These are phyloP conservation scores for Cryptococcus sp. DNA, from an alignment of 1,284 basidiomycete species.

Conservation along the genomic window DNA sequence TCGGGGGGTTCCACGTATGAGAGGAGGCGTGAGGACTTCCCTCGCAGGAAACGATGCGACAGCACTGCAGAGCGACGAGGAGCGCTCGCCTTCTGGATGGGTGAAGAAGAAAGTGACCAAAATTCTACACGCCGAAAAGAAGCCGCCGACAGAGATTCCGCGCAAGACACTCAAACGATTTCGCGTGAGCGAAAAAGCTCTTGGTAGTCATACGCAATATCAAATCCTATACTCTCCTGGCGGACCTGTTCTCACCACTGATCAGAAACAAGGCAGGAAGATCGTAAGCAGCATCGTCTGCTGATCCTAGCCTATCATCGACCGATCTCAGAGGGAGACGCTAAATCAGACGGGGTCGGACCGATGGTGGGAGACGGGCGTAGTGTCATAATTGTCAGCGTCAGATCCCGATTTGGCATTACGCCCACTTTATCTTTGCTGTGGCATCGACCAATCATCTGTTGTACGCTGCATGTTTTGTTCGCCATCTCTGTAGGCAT, in stretches of 20 bases:
- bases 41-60: too few species aligned
- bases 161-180: conserved; percentile 56
- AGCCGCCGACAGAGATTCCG: neutral
- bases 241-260: conserved; percentile 50
- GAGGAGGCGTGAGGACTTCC: too few species aligned
- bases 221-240: conserved; percentile 49
- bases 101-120: conserved; percentile 37
- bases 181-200: conserved; percentile 56
- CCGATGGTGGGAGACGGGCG: too few species aligned
- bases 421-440: too few species aligned
- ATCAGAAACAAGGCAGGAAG: conserved; percentile 57
- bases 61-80: conserved; percentile 36
- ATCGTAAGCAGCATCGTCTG: conserved; percentile 50
- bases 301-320: too few species aligned
- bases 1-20: neutral
- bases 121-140: neutral
- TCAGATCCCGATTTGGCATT: too few species aligned
- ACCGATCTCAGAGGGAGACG: too few species aligned
- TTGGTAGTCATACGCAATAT: conserved; percentile 55
- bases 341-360: too few species aligned
- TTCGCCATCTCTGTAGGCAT: too few species aligned
- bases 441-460: too few species aligned
- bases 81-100: conserved; percentile 43
- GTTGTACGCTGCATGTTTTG: too few species aligned
- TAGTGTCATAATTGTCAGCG: too few species aligned